Base-by-base conservation (phyloP, 2,329 filamentous ascomycete species). In the Claviceps sp. region DNA sequence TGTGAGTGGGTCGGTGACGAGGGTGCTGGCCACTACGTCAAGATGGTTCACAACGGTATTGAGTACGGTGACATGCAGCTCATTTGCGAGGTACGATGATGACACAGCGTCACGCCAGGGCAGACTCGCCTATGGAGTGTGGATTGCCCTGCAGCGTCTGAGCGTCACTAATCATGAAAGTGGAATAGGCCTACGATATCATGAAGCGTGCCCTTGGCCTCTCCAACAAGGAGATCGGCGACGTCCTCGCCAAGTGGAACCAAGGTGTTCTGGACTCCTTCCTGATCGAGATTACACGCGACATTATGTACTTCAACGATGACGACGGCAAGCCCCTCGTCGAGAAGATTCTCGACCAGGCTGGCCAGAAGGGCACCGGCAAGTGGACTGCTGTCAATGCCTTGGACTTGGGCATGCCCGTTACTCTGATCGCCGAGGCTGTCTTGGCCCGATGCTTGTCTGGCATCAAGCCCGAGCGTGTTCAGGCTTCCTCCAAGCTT, bases 21-120 rank as follows among this genome's bases (percentile, higher is more conserved):
- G 73, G 93, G 93, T 82, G 88, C 93, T 75, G 93, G 93, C 64
- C 93, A 98, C 84, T 98, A 96, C 80, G 91, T 98, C 79, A 98
- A 98, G 87, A 98, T 98, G 93, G 93, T 98, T 58, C 93, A 98
- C 85, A 98, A 98, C 76, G 93, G 93, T 81, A 98, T 98, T 65
- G 93, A 98, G 78, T 98, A 98, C 71, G 93, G 93, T 83, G 93
- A 98, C 77, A 98, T 98, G 93, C 93, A 98, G 80, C 81, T 98
- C 67, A 98, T 98, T 71, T 94, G 86, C 74, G 93, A 98, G 84
- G 91, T 95, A 75, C 64, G 81, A 54, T 26, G 38, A 26, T 39
- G 30, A 22, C 8, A 6, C n/a, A 22, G 44, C 24, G 19, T 10
- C 30, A 44, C 22, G 14, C 6, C 34, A 48, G 16, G 16, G 5